Base-by-base conservation (phyloP, 352 stramenopile genomes). In the Phytophthora pluvialis region DNA sequence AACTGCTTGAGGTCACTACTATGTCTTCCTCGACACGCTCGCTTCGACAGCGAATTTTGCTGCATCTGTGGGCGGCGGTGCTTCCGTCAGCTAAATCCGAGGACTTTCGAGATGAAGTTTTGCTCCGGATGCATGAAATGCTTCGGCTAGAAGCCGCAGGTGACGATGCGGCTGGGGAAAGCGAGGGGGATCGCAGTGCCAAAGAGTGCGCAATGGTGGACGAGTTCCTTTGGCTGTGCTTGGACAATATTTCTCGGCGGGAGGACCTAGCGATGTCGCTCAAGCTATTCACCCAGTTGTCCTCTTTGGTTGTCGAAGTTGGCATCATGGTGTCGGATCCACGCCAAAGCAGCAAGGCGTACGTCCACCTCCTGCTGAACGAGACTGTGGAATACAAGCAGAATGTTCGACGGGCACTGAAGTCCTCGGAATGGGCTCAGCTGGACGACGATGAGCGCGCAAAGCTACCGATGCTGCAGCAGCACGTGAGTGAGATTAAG, bases 21-120 rank as follows among this genome's bases (percentile, higher is more conserved):
- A 3, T 26, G 11, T 12, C 7, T n/a, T 35, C n/a, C 3, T 25
- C 28, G 49, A 33, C 43, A 52, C 32, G 35, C 4, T 60, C 60
- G 1, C 60, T 89, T 0, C 66, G 62, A 40, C 60, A 79, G 16
- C 43, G 64, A 18, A 70, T 86, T 18, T 28, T 89, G 25, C 57
- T 70, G 35, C 69, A 86, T 58, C 32, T 90, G 5, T 89, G 81
- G 80, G 38, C n/a, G 6, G 28, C 44, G 11, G 65, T 67, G 35
- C 39, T 81, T 13, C 58, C 73, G 3, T 46, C 35, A 0, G 54
- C 58, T 2, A 49, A 48, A 15, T 59, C 48, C 0, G 67, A 77
- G 1, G 46, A 64, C 0, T 47, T 84, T 25, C 47, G 75, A 3
- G 77, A 81, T 11, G 58, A 80, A 38, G 16, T 81, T 21, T 47